phyloP scores from a whole-genome alignment of 179 eudicot genomes.

The Beta macrorhiza region DNA sequence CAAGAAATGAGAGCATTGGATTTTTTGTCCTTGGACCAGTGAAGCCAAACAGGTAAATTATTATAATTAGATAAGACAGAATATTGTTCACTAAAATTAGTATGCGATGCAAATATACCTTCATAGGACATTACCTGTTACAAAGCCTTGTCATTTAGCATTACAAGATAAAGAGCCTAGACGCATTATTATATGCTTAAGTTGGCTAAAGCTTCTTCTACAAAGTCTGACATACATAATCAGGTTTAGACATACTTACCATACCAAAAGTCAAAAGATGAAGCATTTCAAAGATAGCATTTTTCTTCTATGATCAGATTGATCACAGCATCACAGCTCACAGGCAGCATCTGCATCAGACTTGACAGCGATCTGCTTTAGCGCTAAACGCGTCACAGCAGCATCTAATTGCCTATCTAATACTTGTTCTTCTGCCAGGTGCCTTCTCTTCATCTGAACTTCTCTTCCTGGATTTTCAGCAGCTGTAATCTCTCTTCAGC shows the following conservation, averaged over 20 bases:
- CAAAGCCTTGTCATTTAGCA: not conserved
- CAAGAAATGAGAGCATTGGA: not conserved
- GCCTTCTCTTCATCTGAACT: conserved; percentile 38
- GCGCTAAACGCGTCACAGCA: conserved; percentile 37
- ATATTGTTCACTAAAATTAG: too few species aligned
- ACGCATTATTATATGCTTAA: not conserved
- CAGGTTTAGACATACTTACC: not conserved
- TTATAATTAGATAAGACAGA: too few species aligned
- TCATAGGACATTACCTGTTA: not conserved
- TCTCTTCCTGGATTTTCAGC: conserved; percentile 38
- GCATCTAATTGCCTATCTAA: conserved; percentile 44
- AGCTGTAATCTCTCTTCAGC: conserved; percentile 39
- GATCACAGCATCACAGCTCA: not conserved
- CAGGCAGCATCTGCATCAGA: conserved; percentile 5
- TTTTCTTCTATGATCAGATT: too few species aligned
- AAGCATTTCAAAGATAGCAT: not conserved
- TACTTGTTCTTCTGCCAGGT: conserved; percentile 36
- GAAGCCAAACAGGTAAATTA: too few species aligned
- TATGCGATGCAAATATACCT: not conserved
- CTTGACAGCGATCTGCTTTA: conserved; percentile 30
- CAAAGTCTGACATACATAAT: not conserved
- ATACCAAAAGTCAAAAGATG: not conserved
- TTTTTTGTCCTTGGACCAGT: not conserved
- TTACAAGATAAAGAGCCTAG: not conserved
- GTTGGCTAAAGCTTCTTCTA: not conserved